Evolutionary conservation across 2,329 filamentous ascomycete species (phyloP).

Genomic region (Alternaria sp.): DNA sequence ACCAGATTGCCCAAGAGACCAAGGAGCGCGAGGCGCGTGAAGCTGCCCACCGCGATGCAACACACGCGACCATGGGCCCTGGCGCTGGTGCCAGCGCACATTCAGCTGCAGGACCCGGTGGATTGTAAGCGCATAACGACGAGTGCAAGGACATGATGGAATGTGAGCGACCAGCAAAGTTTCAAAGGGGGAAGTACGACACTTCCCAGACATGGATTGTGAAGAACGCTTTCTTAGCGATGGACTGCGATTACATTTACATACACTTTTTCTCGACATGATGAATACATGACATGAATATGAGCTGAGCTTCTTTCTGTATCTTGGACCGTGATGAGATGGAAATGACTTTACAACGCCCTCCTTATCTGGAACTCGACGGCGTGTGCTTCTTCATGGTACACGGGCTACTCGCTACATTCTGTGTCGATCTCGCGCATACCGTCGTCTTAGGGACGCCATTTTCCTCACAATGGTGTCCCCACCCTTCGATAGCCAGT

Average conservation of each 20-base stretch:
- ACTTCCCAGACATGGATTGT: slow-evolving; percentile 1
- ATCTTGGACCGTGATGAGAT: background rate
- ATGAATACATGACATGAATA: slow-evolving; percentile 13
- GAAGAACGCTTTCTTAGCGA: slow-evolving; percentile 11
- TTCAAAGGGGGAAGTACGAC: background rate
- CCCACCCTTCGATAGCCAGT: no score
- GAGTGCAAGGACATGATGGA: background rate
- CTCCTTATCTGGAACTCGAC: background rate
- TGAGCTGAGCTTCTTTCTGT: background rate
- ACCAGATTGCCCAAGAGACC: slow-evolving; percentile 41
- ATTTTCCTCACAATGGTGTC: fast-evolving
- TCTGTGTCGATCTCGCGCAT: no score
- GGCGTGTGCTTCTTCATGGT: no score
- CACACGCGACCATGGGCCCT: slow-evolving; percentile 23
- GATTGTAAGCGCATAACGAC: slow-evolving; percentile 10
- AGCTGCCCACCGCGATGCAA: slow-evolving; percentile 21
- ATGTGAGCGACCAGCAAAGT: background rate
- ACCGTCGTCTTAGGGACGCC: no score
- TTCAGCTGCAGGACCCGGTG: slow-evolving; percentile 26
- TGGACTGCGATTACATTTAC: slow-evolving; percentile 12
- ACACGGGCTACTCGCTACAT: no score
- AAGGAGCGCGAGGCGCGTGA: slow-evolving; percentile 31
- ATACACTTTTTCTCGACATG: slow-evolving; percentile 6
- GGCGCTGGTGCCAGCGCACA: slow-evolving; percentile 28
- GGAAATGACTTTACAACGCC: background rate